Evolutionary conservation across 192 early-diverging fungal genomes (phyloP).

Genomic region (Entrophospora sp.): DNA sequence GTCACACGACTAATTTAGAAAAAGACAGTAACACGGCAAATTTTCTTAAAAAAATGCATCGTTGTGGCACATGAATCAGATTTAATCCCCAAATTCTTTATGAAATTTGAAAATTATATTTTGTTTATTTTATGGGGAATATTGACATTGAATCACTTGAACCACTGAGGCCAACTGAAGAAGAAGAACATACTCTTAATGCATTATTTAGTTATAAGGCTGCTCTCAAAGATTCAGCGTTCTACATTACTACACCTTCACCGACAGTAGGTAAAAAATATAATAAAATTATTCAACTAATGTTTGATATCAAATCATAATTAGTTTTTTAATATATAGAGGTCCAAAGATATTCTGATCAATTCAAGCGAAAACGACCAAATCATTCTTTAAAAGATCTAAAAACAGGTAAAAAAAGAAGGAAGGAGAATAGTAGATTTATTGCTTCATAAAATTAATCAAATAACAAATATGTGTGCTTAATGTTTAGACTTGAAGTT

Average conservation of each 20-base stretch:
- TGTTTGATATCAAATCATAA: background rate
- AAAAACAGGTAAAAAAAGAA: background rate
- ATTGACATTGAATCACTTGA: conserved; percentile 2
- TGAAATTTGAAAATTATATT: no score
- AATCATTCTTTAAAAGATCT: background rate
- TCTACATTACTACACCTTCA: background rate
- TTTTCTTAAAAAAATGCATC: no score
- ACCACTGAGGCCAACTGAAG: background rate
- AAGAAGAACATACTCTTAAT: background rate
- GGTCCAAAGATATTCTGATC: conserved; percentile 10
- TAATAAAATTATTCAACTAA: no score
- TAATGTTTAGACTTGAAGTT: background rate
- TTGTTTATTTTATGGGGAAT: no score
- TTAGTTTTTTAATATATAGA: background rate
- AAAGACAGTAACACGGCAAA: no score
- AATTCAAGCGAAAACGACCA: background rate
- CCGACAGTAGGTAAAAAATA: background rate
- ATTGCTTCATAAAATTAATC: background rate
- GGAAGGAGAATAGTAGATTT: background rate
- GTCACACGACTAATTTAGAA: no score
- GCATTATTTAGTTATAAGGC: conserved; percentile 6
- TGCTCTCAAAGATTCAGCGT: conserved; percentile 12
- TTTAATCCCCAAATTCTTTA: no score
- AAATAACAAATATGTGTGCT: no score
- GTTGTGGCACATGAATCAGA: no score